A percentile compares a stretch with the other conserved stretches of the same genome.
phyloP scores from a whole-genome alignment of 2,329 filamentous ascomycete genomes.

The Aspergillus fischeri region DNA sequence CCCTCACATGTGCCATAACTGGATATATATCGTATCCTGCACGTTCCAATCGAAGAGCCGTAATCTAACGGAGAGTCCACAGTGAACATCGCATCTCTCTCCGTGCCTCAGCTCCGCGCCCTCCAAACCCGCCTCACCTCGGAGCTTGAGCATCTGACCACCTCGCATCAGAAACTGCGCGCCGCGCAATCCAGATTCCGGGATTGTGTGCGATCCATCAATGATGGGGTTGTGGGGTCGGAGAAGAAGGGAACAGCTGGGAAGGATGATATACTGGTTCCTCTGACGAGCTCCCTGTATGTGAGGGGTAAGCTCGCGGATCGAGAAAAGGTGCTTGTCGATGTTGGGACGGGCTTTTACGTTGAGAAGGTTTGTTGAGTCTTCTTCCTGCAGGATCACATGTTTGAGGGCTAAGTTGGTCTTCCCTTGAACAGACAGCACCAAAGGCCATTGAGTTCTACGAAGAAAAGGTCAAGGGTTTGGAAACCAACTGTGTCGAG shows the following conservation, averaged over 20 bases:
- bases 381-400: neutral
- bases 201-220: constrained; percentile 79
- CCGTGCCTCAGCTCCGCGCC: constrained; percentile 77
- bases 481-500: constrained; percentile 62
- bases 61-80: neutral
- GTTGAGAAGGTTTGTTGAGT: constrained; percentile 70
- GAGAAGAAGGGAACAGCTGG: constrained; percentile 32
- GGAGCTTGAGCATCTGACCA: constrained; percentile 90
- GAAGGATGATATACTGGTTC: constrained; percentile 68
- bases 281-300: constrained; percentile 90
- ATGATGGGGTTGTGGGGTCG: constrained; percentile 48
- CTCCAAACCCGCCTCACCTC: constrained; percentile 96
- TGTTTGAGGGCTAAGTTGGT: constrained; percentile 4
- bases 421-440: constrained; percentile 41
- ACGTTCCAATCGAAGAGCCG: neutral
- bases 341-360: constrained; percentile 90
- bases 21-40: neutral
- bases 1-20: neutral
- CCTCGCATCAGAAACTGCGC: constrained; percentile 83
- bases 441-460: constrained; percentile 65
- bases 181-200: constrained; percentile 87
- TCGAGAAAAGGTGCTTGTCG: constrained; percentile 75
- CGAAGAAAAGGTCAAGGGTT: constrained; percentile 61
- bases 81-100: constrained; percentile 72
- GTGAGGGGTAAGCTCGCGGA: constrained; percentile 77